phyloP scores from a whole-genome alignment of 257 asterid species.

The Petunia axillaris region DNA sequence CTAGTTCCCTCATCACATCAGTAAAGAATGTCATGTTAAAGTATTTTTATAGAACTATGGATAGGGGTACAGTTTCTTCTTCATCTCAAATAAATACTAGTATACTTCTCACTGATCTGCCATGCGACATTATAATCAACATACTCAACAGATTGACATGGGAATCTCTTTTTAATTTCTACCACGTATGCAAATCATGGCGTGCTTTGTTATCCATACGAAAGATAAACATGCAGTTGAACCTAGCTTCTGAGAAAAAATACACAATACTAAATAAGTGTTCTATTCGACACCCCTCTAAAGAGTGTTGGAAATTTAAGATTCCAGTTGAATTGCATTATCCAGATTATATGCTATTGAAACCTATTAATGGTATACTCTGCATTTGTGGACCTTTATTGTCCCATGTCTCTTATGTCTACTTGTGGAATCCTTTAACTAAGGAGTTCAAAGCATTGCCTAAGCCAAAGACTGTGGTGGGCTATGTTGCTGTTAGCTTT shows the following conservation, averaged over 20 bases:
- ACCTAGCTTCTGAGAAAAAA: not conserved
- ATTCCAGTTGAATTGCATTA: slow-evolving; percentile 8
- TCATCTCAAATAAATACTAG: not conserved
- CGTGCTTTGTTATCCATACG: not conserved
- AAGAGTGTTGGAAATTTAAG: not conserved
- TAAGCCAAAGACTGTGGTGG: not conserved
- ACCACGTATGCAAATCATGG: not conserved
- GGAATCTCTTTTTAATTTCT: not conserved
- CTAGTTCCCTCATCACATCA: no score
- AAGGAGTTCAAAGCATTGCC: slow-evolving; percentile 1
- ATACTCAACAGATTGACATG: not conserved
- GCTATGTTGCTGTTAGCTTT: not conserved
- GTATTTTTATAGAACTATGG: no score
- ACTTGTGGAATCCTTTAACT: not conserved
- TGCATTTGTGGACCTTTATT: slow-evolving; percentile 8
- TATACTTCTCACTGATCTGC: not conserved
- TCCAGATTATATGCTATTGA: not conserved
- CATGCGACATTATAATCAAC: not conserved
- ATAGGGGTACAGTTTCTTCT: not conserved
- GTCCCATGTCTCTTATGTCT: not conserved
- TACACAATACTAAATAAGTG: not conserved
- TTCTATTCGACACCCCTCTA: not conserved
- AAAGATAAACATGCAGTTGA: not conserved
- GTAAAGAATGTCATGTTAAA: no score
- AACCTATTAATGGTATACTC: slow-evolving; percentile 3